Evolutionary conservation across 1,139 yeast species (phyloP), one percentile per base, ranked within the genome.

Genomic region (Nakaseomyces bracarensis): DNA sequence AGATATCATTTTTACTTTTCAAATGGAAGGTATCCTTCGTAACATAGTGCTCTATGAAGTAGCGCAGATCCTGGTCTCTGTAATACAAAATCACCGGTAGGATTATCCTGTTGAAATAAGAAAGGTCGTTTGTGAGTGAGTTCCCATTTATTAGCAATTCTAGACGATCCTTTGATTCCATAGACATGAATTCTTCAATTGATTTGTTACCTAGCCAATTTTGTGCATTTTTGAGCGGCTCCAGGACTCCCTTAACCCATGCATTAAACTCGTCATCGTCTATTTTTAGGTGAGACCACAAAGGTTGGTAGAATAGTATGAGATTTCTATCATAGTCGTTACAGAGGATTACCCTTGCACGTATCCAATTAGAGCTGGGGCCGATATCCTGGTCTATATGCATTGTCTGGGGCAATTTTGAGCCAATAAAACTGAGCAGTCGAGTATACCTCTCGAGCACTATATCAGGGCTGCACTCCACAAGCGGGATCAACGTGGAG

Each of bases 381-480:
- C 26, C 23, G n/a, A 23, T 29, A 3, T 38, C 29, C 3, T 22
- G 27, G 18, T 23, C 22, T 16, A 29, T 38, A 15, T 20, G 13
- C 19, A 37, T 28, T 7, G 30, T 15, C 9, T 19, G 25, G 1
- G 25, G 36, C 9, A 21, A 18, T 25, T 43, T 46, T 3, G 34
- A 37, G n/a, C 43, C 41, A 8, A 58, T 48, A 33, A 49, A 49
- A 6, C 38, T 29, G 28, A 46, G 48, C n/a, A 53, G 35, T 5
- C 38, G 27, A 18, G 28, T 21, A 18, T 43, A 41, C 41, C 61
- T 50, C 19, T 49, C 43, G 2, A 34, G 21, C 14, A 53, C 25
- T 2, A 43, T 43, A 9, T 40, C 48, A 14, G 46, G 34, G 35
- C 52, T 58, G 43, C 49, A 36, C 26, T 58, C 62, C 10, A 52